Evolutionary conservation across 345 rosid genomes (phyloP), one percentile per base, ranked within the genome.

Genomic region (Linum trigynum): DNA sequence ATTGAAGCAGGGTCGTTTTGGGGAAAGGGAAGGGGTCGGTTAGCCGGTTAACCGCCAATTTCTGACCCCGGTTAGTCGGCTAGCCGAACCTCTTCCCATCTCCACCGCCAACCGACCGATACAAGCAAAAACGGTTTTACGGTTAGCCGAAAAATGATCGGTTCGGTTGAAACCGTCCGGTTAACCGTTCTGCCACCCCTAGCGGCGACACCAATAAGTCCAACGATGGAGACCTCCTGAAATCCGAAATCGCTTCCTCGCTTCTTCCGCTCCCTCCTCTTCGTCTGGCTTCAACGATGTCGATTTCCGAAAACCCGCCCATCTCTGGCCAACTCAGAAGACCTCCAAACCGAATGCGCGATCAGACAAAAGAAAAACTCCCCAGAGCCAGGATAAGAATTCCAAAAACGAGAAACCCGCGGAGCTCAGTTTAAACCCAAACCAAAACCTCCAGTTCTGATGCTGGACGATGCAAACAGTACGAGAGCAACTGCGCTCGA

Each of bases 201-300:
- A n/a, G n/a, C n/a, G n/a, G n/a, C 37, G 3, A 38, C 5, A 55
- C 7, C 59, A 38, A 56, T 16, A 6, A 14, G 38, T 73, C 15
- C 51, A 69, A 61, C 32, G 85, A 74, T 65, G 16, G 72, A 2
- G 83, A 79, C 7, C 65, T 59, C 12, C 80, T 94, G 69, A 75
- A 77, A 64, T 78, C 91, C 6, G 97, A 94, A 38, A 65, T 94
- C 32, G 97, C 96, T 15, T 80, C 96, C 73, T 92, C 39, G 36
- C 86, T 64, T 78, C 90, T 42, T 75, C 86, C 53, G 61, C 66
- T 32, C 79, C 83, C 53, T 56, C 84, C 61, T 45, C 63, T 5
- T 59, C 40, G n/a, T 76, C 91, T 0, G 95, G 96, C 68, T 84
- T 83, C 84, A 79, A 82, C 74, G 95, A 92, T 55, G 53, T 79